Evolutionary conservation across 495 filamentous ascomycete genomes (phyloP).

Genomic region (Astrothelium subdiscretum): DNA sequence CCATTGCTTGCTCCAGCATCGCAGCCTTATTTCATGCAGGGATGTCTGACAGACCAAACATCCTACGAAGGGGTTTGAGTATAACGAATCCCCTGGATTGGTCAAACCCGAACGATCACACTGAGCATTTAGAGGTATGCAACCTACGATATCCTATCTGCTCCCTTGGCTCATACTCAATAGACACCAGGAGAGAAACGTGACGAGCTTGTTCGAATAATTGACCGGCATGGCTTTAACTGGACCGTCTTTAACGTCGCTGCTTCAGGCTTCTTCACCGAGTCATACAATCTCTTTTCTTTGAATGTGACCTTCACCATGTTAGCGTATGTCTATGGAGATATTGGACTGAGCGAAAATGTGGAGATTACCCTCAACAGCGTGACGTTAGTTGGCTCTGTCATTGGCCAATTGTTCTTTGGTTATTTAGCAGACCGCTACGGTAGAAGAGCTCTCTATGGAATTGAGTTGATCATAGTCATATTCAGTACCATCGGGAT

Average conservation of each 20-base stretch:
- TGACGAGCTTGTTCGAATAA: slow-evolving; percentile 1
- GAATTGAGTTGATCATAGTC: slow-evolving; percentile 50
- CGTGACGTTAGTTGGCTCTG: slow-evolving; percentile 45
- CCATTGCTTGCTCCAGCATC: neutral
- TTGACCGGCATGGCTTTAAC: slow-evolving; percentile 14
- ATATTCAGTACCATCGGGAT: slow-evolving; percentile 43
- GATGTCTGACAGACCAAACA: neutral
- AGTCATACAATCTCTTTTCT: slow-evolving; percentile 59
- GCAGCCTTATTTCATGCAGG: neutral
- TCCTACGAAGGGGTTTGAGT: neutral
- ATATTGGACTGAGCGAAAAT: slow-evolving; percentile 13
- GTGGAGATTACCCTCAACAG: slow-evolving; percentile 40
- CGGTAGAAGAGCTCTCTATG: slow-evolving; percentile 54
- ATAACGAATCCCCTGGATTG: neutral
- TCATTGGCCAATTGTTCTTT: slow-evolving; percentile 50
- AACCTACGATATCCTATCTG: neutral
- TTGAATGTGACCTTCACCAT: slow-evolving; percentile 54
- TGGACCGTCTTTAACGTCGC: slow-evolving; percentile 34
- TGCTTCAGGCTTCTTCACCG: slow-evolving; percentile 56
- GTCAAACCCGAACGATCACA: slow-evolving; percentile 2
- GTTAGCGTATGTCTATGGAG: slow-evolving; percentile 47
- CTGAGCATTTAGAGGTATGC: neutral
- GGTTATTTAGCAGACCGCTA: slow-evolving; percentile 50
- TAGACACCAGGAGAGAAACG: slow-evolving; percentile 1
- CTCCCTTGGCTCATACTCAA: neutral